These are phyloP conservation scores for Stipa capillata DNA, from an alignment of 176 grass and related monocot genomes.

Conservation along the genomic window DNA sequence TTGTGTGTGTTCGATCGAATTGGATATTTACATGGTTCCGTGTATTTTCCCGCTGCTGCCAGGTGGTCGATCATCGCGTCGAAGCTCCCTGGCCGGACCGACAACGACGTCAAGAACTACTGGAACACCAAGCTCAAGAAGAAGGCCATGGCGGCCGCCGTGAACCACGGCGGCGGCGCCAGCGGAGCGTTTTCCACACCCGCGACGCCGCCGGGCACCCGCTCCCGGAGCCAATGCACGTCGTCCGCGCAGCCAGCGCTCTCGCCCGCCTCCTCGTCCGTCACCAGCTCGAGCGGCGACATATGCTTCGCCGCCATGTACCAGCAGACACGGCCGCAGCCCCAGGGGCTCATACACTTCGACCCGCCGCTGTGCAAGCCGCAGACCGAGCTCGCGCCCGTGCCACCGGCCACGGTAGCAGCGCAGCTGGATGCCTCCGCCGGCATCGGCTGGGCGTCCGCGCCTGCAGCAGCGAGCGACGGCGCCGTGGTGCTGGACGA, in stretches of 20 bases:
- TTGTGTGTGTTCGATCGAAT: too few species aligned
- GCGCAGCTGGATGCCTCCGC: too few species aligned
- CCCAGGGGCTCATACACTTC: background rate
- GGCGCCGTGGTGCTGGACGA: background rate
- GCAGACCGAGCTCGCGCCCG: conserved; percentile 13
- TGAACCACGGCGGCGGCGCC: too few species aligned
- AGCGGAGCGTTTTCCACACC: background rate
- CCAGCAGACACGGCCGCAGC: background rate
- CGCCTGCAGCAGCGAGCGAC: background rate
- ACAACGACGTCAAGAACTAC: conserved; percentile 97
- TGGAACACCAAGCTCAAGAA: conserved; percentile 99
- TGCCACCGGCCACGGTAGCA: too few species aligned
- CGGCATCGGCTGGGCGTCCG: background rate
- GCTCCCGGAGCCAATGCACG: background rate
- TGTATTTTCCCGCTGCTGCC: too few species aligned
- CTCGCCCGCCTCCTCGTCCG: conserved; percentile 30
- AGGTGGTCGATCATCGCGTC: conserved; percentile 96
- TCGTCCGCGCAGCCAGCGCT: background rate
- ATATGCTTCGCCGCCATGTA: conserved; percentile 10
- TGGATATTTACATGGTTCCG: too few species aligned
- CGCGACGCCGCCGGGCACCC: background rate
- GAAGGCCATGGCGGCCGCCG: conserved; percentile 42
- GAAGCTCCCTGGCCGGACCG: conserved; percentile 78
- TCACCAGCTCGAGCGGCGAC: conserved; percentile 35
- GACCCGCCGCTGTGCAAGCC: conserved; percentile 18